Percentiles rank a stretch among this genome's conserved stretches.
These are phyloP conservation scores for Xylaria sp. DNA, from an alignment of 2,329 filamentous ascomycete genomes.

Conservation along the genomic window DNA sequence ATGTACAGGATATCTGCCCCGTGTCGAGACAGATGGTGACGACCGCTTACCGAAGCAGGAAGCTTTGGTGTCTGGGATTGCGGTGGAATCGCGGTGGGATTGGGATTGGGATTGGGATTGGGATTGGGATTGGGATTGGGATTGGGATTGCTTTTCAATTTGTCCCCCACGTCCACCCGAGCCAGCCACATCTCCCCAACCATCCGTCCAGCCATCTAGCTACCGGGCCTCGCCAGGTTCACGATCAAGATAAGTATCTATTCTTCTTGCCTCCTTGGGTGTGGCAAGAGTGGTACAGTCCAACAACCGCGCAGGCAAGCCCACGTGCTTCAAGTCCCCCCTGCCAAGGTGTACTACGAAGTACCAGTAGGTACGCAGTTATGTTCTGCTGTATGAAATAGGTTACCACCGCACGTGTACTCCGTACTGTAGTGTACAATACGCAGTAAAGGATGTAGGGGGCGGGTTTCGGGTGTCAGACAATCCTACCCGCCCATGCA, in stretches of 20 bases:
- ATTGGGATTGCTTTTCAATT: neutral
- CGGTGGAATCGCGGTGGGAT: neutral
- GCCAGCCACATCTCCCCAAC: conserved; percentile 4
- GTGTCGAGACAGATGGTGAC: neutral
- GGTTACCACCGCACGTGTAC: neutral
- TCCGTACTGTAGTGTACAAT: no score
- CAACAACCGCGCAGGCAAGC: neutral
- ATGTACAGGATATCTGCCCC: neutral
- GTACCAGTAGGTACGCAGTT: no score
- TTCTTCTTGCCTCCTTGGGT: neutral
- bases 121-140: neutral
- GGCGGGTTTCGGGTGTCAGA: conserved; percentile 23
- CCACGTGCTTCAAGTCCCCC: conserved; percentile 23
- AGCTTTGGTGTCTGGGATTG: neutral
- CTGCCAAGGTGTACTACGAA: neutral
- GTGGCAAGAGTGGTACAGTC: neutral
- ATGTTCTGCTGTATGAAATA: neutral
- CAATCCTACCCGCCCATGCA: conserved; percentile 2
- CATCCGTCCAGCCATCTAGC: neutral
- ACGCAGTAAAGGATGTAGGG: neutral
- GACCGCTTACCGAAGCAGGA: neutral
- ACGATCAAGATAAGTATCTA: no score
- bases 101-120: neutral
- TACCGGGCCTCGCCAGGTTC: neutral
- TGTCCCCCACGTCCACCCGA: conserved; percentile 4